Percentiles rank a stretch among this genome's conserved stretches.
phyloP scores from a whole-genome alignment of 225 moss, liverwort and hornwort species.

The Ulota crispa region DNA sequence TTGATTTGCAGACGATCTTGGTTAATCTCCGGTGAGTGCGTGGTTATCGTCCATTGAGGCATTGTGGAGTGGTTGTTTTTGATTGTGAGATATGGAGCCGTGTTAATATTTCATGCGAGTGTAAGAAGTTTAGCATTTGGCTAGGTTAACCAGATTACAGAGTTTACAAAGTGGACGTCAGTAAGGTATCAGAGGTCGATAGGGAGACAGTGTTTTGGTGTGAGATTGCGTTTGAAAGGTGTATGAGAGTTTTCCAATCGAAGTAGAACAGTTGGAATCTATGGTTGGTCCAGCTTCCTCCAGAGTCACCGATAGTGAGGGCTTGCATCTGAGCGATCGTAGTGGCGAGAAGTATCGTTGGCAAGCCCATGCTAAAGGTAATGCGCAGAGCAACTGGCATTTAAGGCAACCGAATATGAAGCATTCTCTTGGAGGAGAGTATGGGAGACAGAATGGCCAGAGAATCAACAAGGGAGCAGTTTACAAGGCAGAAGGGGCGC shows the following conservation, averaged over 20 bases:
- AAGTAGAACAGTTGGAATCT: conserved; percentile 32
- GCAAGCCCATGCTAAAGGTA: conserved; percentile 22
- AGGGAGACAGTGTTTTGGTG: not conserved
- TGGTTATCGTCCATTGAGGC: not conserved
- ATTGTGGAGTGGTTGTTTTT: not conserved
- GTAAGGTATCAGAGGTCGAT: not conserved
- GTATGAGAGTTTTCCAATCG: not conserved
- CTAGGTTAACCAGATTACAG: not conserved
- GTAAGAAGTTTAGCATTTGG: not conserved
- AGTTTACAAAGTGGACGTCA: not conserved
- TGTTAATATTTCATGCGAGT: not conserved
- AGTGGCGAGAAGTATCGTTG: conserved; percentile 28
- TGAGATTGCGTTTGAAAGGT: not conserved
- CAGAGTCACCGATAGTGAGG: conserved; percentile 32
- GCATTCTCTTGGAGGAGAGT: conserved; percentile 11
- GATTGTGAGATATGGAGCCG: conserved; percentile 14
- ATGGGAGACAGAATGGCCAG: conserved; percentile 12
- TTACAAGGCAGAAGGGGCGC: conserved; percentile 9
- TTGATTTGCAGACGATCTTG: conserved; percentile 14
- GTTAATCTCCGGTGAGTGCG: not conserved
- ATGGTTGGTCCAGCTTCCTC: conserved; percentile 39
- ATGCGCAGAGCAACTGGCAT: conserved; percentile 1
- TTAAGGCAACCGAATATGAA: conserved; percentile 7
- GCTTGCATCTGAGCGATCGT: conserved; percentile 27
- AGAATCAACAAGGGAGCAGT: conserved; percentile 7